phyloP scores from a whole-genome alignment of 2,329 filamentous ascomycete genomes.

The Curvularia hawaiiensis region DNA sequence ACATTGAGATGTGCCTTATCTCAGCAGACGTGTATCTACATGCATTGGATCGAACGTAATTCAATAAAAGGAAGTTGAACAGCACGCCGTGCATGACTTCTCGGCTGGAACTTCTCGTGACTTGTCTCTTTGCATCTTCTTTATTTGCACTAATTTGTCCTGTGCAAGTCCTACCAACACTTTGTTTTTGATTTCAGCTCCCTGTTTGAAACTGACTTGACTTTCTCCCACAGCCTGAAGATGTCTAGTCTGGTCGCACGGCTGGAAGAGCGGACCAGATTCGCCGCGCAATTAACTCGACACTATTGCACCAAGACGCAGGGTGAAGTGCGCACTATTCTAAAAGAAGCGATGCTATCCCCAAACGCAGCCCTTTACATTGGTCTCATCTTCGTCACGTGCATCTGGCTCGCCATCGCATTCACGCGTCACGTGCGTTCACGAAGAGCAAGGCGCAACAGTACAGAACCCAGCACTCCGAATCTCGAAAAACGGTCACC shows the following conservation, averaged over 20 bases:
- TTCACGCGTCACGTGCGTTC: conserved; percentile 36
- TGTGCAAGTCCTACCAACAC: background rate
- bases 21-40: conserved; percentile 4
- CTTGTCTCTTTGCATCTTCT: background rate
- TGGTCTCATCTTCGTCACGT: conserved; percentile 37
- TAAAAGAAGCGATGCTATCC: conserved; percentile 16
- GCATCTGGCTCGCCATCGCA: conserved; percentile 37
- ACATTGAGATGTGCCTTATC: conserved; percentile 25
- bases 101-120: background rate
- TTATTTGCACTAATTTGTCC: background rate
- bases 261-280: conserved; percentile 22
- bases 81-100: conserved; percentile 13
- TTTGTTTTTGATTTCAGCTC: background rate
- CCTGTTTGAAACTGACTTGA: background rate
- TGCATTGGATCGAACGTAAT: background rate
- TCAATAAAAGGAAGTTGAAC: conserved; percentile 13
- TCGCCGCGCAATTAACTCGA: conserved; percentile 25
- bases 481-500: conserved; percentile 54
- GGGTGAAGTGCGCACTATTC: conserved; percentile 4
- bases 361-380: conserved; percentile 37
- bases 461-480: conserved; percentile 40
- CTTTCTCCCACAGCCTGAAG: background rate
- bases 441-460: conserved; percentile 7
- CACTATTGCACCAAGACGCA: conserved; percentile 21
- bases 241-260: conserved; percentile 18